These are phyloP conservation scores for Juglanconis sp. DNA, from an alignment of 2,329 filamentous ascomycete species.

Conservation along the genomic window DNA sequence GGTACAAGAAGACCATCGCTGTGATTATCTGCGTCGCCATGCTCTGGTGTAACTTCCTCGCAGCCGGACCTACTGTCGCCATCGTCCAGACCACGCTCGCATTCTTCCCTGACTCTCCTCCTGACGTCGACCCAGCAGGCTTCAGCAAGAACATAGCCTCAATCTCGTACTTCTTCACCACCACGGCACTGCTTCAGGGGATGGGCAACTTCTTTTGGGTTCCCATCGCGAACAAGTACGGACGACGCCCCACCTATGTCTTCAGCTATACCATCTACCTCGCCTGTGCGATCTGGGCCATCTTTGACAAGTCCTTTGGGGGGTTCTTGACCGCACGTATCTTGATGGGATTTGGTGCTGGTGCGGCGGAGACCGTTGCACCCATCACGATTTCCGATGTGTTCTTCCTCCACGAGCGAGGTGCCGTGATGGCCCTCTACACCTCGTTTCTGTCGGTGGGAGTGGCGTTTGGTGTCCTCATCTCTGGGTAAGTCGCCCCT, in stretches of 20 bases:
- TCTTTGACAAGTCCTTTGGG: constrained; percentile 38
- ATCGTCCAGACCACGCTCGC: constrained; percentile 44
- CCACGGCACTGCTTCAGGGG: constrained; percentile 47
- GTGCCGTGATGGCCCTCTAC: constrained; percentile 47
- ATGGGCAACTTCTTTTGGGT: constrained; percentile 46
- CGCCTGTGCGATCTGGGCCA: constrained; percentile 38
- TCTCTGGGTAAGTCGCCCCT: constrained; percentile 33
- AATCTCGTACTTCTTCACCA: constrained; percentile 52
- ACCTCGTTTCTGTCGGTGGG: constrained; percentile 39
- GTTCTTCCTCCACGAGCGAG: constrained; percentile 56
- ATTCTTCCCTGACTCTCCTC: constrained; percentile 40
- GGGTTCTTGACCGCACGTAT: constrained; percentile 45
- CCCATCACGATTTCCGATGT: constrained; percentile 52
- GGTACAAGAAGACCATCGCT: constrained; percentile 49
- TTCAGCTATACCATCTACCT: constrained; percentile 42
- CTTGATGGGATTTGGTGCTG: constrained; percentile 50
- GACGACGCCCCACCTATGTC: constrained; percentile 41
- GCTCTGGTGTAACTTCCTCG: constrained; percentile 55
- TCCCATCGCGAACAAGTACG: constrained; percentile 43
- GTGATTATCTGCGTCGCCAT: constrained; percentile 49
- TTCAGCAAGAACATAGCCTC: constrained; percentile 36
- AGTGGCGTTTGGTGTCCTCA: constrained; percentile 39
- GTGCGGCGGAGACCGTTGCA: constrained; percentile 49
- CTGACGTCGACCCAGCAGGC: constrained; percentile 22
- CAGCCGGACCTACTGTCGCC: constrained; percentile 52